Base-by-base conservation (phyloP, 2,329 filamentous ascomycete genomes). In the Epichloe festucae region DNA sequence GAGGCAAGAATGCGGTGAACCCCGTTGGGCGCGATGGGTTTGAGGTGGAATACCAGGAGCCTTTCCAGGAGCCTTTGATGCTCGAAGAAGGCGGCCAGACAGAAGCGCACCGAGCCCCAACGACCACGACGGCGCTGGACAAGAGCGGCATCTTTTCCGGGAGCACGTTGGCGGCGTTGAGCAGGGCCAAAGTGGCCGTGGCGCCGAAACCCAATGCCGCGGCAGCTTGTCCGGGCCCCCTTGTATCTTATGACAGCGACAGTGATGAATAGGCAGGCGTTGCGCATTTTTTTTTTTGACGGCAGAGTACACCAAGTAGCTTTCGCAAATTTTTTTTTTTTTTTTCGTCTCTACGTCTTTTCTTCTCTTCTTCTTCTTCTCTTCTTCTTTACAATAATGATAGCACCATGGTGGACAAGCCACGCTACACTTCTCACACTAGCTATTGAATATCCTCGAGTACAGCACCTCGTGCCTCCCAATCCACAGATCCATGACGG, bases 181-280 rank as follows among this genome's bases (percentile, higher is more conserved):
- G 83, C 62, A 70, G 72, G 55, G 71, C 76, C 51, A 73, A 75
- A 57, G 72, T 79, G 3, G 66, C 76, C 8, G 72, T 81, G 48
- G 72, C 77, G 42, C 72, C 74, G 35, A 79, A 77, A 63, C 67
- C 73, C 23, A 75, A 81, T 49, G 67, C 76, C 50, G 67, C 76
- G 10, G 69, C 76, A 31, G 70, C 67, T 10, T 57, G 79, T 31
- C 67, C 78, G 17, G 88, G 87, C 1, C 86, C 89, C 6, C 70
- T 97, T 57, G 93, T 96, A 19, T 86, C 78, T 27, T 98, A 98
- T 62, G 89, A 83, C 52, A 96, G 88, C 65, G 89, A 95, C 68
- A 87, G 89, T 63, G 90, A 95, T 52, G 70, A 75, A 62, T 70
- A 67, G 61, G 65, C 54, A 39, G 41, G 35, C 31, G 11, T 48